phyloP scores from a whole-genome alignment of 495 filamentous ascomycete genomes.

The Ramalina intermedia region DNA sequence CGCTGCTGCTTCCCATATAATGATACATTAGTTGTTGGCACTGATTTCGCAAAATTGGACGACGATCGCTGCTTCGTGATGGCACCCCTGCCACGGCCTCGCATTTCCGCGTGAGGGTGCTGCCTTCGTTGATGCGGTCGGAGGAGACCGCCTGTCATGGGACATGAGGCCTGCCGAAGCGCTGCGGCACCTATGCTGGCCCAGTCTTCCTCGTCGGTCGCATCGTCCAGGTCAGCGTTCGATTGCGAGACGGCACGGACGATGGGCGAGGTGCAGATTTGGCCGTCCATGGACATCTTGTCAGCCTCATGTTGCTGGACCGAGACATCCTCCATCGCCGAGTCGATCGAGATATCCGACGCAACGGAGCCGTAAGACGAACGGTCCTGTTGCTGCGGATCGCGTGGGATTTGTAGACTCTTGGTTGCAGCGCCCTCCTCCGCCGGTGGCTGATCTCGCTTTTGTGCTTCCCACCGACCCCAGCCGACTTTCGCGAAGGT shows the following conservation, averaged over 20 bases:
- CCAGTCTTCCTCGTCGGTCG: constrained; percentile 98
- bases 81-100: constrained; percentile 13
- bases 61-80: constrained; percentile 26
- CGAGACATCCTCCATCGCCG: constrained; percentile 33
- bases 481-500: constrained; percentile 94
- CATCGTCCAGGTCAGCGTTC: constrained; percentile 55
- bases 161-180: constrained; percentile 56
- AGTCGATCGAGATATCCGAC: constrained; percentile 40
- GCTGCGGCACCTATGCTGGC: constrained; percentile 76
- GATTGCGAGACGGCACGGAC: constrained; percentile 35
- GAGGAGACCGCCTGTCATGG: constrained; percentile 10
- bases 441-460: constrained; percentile 44
- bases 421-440: constrained; percentile 37
- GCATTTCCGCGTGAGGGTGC: constrained; percentile 11
- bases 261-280: constrained; percentile 58
- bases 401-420: constrained; percentile 54
- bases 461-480: constrained; percentile 86
- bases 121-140: constrained; percentile 16
- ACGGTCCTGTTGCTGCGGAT: constrained; percentile 25
- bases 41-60: constrained; percentile 24
- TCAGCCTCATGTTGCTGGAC: constrained; percentile 83
- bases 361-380: constrained; percentile 45
- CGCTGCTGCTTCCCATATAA: constrained; percentile 12
- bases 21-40: constrained; percentile 16
- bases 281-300: constrained; percentile 88